Percentiles rank a stretch among this genome's conserved stretches.
These are phyloP conservation scores for Coniella lustricola DNA, from an alignment of 2,329 filamentous ascomycete species.

Conservation along the genomic window DNA sequence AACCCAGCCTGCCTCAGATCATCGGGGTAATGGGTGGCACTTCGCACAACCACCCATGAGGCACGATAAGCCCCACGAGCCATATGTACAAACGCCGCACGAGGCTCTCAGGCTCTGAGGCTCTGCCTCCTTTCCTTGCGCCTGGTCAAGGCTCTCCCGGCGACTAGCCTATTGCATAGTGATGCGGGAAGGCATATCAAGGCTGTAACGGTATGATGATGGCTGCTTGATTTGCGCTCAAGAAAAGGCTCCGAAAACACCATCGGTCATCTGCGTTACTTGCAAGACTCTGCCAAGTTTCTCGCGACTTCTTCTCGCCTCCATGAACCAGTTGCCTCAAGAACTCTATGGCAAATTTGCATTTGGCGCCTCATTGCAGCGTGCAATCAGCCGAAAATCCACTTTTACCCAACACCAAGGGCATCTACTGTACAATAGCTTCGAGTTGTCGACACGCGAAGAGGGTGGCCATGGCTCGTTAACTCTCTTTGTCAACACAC, in stretches of 20 bases:
- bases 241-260: not conserved
- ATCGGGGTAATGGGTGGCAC: too few relatives aligned
- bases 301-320: not conserved
- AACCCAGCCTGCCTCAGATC: slow-evolving; percentile 8
- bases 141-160: too few relatives aligned
- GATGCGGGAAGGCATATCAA: too few relatives aligned
- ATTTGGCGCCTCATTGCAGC: slow-evolving; percentile 11
- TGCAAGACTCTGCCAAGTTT: not conserved
- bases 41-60: too few relatives aligned
- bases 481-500: too few relatives aligned
- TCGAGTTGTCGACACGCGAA: not conserved
- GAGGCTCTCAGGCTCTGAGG: too few relatives aligned
- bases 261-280: not conserved
- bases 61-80: too few relatives aligned
- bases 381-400: slow-evolving; percentile 14
- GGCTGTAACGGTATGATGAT: too few relatives aligned
- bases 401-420: not conserved
- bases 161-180: too few relatives aligned
- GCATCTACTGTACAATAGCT: not conserved
- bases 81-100: too few relatives aligned
- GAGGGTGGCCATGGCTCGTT: not conserved
- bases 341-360: slow-evolving; percentile 8
- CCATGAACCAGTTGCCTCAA: slow-evolving; percentile 1
- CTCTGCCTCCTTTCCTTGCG: not conserved
- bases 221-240: too few relatives aligned